Base-by-base conservation (phyloP, 768 basidiomycete genomes). In the Dioszegia crocea region DNA sequence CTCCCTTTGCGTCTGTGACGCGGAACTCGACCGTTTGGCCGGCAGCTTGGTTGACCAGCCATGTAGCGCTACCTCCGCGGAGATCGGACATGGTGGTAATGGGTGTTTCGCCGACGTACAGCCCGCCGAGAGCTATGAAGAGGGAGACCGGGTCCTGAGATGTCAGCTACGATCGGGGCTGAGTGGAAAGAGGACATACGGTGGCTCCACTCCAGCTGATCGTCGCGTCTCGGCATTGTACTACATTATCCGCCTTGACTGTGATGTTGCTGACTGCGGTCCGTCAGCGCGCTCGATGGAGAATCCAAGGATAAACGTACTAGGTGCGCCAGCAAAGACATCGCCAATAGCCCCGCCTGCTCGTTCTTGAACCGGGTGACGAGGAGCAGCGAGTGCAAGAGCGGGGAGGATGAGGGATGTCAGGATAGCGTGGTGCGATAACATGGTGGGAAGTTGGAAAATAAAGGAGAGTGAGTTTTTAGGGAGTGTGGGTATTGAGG, bases 11-110 rank as follows among this genome's bases (percentile, higher is more conserved):
- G 51, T 76, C 74, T n/a, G 62, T 70, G n/a, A 76, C 51, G 54
- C 70, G 59, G 57, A 76, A 76, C 58, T 70, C 70, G 52, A 76
- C 46, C 40, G 56, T 61, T 12, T 59, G 57, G 4, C 68, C 70
- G 1, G 51, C 43, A 3, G 67, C 36, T 36, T 68, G 59, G 31
- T 52, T 60, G 45, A 76, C 72, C 9, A 44, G 63, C 72, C 71
- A 73, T 14, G 27, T 30, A 30, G 59, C 57, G 12, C 60, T 61
- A 14, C 27, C 48, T 30, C 59, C 62, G 44, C 45, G 47, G 31
- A 73, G 16, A 19, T 31, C 43, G 31, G 47, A 19, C 55, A 66
- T 45, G 47, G 66, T 65, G 17, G 57, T 57, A 39, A 76, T 52
- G 10, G 50, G 50, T 1, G 60, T 68, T 11, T 60, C 62, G 19